Evolutionary conservation across 805 yeast species (phyloP).

Genomic region (Ogataea paradorogensis): DNA sequence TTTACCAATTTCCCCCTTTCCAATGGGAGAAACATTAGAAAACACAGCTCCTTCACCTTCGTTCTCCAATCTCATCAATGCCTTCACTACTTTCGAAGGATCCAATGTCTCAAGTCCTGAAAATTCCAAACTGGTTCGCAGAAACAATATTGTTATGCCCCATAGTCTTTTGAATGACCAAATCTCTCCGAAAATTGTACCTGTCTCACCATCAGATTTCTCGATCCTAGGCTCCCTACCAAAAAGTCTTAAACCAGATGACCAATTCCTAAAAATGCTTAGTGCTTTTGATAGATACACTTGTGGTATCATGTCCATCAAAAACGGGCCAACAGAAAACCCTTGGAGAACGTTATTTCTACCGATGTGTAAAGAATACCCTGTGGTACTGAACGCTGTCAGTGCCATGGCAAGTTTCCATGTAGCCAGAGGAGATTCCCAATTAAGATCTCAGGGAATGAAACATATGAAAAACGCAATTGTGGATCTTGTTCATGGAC

Average conservation of each 20-base stretch:
- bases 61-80: slow-evolving; percentile 27
- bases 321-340: slow-evolving; percentile 61
- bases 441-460: slow-evolving; percentile 48
- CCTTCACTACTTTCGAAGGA: slow-evolving; percentile 30
- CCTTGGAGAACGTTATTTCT: slow-evolving; percentile 62
- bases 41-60: slow-evolving; percentile 22
- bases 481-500: slow-evolving; percentile 55
- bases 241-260: slow-evolving; percentile 26
- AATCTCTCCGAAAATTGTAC: not conserved
- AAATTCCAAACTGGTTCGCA: slow-evolving; percentile 18
- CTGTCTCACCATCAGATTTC: not conserved
- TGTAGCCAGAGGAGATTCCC: slow-evolving; percentile 43
- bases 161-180: slow-evolving; percentile 3
- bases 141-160: slow-evolving; percentile 11
- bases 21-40: slow-evolving; percentile 1
- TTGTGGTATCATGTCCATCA: slow-evolving; percentile 57
- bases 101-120: slow-evolving; percentile 27
- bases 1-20: slow-evolving; percentile 13
- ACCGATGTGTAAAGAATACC: slow-evolving; percentile 54
- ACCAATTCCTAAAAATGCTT: slow-evolving; percentile 30
- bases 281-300: slow-evolving; percentile 44
- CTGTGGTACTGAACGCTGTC: slow-evolving; percentile 58
- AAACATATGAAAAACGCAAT: slow-evolving; percentile 60
- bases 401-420: slow-evolving; percentile 69
- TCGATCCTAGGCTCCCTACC: slow-evolving; percentile 18